A percentile compares a stretch with the other conserved stretches of the same genome.
These are phyloP conservation scores for Paspalum vaginatum DNA, from an alignment of 176 grass and related monocot genomes.

Conservation along the genomic window DNA sequence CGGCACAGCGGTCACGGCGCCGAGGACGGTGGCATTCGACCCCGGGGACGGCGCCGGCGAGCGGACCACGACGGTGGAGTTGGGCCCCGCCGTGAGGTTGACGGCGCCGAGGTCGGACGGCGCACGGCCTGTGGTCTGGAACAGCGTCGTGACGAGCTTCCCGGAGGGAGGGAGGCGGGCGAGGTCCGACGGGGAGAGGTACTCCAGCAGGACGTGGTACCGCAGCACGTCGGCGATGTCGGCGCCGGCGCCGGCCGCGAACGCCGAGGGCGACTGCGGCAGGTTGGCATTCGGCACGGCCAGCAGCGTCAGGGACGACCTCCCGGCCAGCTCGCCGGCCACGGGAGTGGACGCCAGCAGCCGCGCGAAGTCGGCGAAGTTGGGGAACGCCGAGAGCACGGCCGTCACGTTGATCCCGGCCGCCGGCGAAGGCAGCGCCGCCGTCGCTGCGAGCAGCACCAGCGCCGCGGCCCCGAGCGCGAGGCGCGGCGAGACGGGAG, in stretches of 20 bases:
- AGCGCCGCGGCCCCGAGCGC: constrained; percentile 19
- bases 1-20: constrained; percentile 59
- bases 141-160: constrained; percentile 90
- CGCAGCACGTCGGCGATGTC: constrained; percentile 90
- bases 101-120: constrained; percentile 79
- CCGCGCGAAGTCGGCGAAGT: constrained; percentile 65
- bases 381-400: constrained; percentile 65
- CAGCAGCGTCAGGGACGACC: constrained; percentile 86
- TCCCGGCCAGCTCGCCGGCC: constrained; percentile 56
- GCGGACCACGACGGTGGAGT: constrained; percentile 61
- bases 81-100: constrained; percentile 63
- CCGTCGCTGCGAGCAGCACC: constrained; percentile 18
- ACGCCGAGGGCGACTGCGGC: constrained; percentile 55
- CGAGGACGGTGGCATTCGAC: constrained; percentile 78
- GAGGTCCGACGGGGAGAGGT: constrained; percentile 81
- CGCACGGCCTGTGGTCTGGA: constrained; percentile 94
- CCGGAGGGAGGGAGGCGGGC: constrained; percentile 55
- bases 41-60: constrained; percentile 59
- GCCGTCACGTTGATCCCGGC: constrained; percentile 67
- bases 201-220: constrained; percentile 95
- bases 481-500: constrained; percentile 36
- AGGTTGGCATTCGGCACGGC: constrained; percentile 77
- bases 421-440: constrained; percentile 38
- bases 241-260: constrained; percentile 63
- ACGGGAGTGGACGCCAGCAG: constrained; percentile 69